Base-by-base conservation (phyloP, 1,284 basidiomycete species). In the Pseudozyma hubeiensis region DNA sequence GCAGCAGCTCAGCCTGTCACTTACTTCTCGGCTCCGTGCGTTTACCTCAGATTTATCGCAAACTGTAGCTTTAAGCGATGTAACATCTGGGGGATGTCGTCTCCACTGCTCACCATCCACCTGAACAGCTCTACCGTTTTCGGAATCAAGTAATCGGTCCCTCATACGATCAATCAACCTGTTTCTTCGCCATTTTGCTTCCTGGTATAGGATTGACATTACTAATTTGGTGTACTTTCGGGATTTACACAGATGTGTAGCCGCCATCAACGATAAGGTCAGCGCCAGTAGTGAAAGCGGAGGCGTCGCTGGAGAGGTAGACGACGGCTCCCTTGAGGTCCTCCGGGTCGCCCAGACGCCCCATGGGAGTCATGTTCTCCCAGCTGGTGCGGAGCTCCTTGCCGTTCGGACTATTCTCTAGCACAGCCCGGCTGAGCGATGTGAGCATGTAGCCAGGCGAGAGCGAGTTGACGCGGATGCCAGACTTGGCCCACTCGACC, bases 361-460 rank as follows among this genome's bases (percentile, higher is more conserved):
- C 91, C 92, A 96, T 93, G 0, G 95, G 94, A 6, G 94, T 97
- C 80, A 94, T 84, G 78, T 88, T 89, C 83, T 94, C 91, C 95
- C 95, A 97, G 52, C 90, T 92, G 86, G 90, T 58, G 17, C 71
- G 67, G 29, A 81, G 64, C 56, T 77, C 69, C 51, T 77, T 74
- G 30, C 91, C 89, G 92, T 84, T 48, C 81, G 61, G 58, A 44
- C 59, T 66, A 47, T 69, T 65, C 41, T 74, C 69, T 40, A 78
- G 61, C 53, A 71, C 65, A 8, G 64, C 62, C 11, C 62, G 66
- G 47, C 93, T 95, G 69, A 97, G 87, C 85, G 92, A 91, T 10
- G 94, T 97, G 67, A 93, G 86, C 82, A 84, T 85, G 78, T 85
- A 85, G 10, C 83, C 83, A 9, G 79, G 79, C 41, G 64, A 68